Conservation (phyloP, 2,329 filamentous ascomycete genomes). For the Diaporthe eres region DNA sequence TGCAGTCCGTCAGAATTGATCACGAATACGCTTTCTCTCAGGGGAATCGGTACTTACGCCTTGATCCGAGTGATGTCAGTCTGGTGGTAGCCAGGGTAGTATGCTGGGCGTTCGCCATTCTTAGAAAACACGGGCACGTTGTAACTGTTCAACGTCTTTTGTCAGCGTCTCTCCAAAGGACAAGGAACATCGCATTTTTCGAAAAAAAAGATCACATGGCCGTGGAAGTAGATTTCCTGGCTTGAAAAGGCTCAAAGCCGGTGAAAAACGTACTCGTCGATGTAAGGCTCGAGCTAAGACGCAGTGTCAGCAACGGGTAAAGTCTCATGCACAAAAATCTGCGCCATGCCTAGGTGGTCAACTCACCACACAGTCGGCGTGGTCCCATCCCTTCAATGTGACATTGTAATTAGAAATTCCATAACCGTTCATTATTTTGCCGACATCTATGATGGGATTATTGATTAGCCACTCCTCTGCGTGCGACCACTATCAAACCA, state of each 20-base stretch:
- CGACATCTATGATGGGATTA: constrained; percentile 45
- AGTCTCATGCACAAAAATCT: background rate
- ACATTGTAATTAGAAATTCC: constrained; percentile 57
- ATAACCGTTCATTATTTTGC: constrained; percentile 62
- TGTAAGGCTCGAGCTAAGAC: constrained; percentile 48
- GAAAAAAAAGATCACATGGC: background rate
- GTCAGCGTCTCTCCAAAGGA: background rate
- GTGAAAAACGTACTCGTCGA: constrained; percentile 36
- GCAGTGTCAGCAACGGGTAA: background rate
- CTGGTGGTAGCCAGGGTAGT: constrained; percentile 46
- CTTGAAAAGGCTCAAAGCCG: background rate
- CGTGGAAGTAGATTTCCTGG: background rate
- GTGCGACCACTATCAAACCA: background rate
- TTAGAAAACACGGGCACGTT: constrained; percentile 47
- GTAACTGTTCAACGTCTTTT: constrained; percentile 35
- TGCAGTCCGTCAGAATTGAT: constrained; percentile 1
- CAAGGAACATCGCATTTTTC: background rate
- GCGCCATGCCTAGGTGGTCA: background rate
- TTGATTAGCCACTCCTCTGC: no score
- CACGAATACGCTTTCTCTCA: background rate
- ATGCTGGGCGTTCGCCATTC: constrained; percentile 44
- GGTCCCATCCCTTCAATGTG: constrained; percentile 48
- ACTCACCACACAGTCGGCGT: constrained; percentile 45
- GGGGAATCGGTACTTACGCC: constrained; percentile 35
- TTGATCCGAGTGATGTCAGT: constrained; percentile 48